Evolutionary conservation across 2,329 filamentous ascomycete species (phyloP), one percentile per base, ranked within the genome.

Genomic region (Colletotrichum brevisporum): DNA sequence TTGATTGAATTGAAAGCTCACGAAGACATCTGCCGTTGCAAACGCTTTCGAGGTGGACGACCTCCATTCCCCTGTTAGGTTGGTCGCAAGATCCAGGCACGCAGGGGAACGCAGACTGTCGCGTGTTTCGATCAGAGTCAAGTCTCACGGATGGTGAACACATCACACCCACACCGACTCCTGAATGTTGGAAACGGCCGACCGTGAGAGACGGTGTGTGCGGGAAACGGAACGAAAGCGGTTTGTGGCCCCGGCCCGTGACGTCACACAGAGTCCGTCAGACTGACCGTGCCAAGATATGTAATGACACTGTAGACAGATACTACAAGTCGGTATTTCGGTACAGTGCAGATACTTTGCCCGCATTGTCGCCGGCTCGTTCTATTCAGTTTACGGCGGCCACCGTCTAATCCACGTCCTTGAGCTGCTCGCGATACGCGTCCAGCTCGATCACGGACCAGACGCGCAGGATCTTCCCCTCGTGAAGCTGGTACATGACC

Each of bases 361-460:
- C 21, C 21, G 21, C 21, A 24, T 24, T 2, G 21, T 24, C 21
- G 21, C 21, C 21, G 21, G 21, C 21, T 24, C 21, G 4, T 24
- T 24, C 21, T 24, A 24, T 24, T 24, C 21, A 24, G 21, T 3
- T 24, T 24, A 24, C 2, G 21, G 21, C 2, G 21, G 21, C 21
- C 21, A 36, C 3, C 8, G 31, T 36, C 31, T 36, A 36, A 36
- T 10, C 9, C 9, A 36, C 41, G 24, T 31, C 13, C 24, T 13
- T 36, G 15, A 59, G 16, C 12, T 50, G 56, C 6, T 50, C n/a
- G 3, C 71, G 71, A 54, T 77, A 79, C 12, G 70, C 72, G 3
- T 68, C 70, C 59, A 76, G 48, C 52, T 80, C 78, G 16, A 79
- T 71, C 18, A 80, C 61, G 36, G 78, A 78, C 74, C 77, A 78